Conservation (phyloP, 495 filamentous ascomycete genomes). For the Aspergillus ostianus region DNA sequence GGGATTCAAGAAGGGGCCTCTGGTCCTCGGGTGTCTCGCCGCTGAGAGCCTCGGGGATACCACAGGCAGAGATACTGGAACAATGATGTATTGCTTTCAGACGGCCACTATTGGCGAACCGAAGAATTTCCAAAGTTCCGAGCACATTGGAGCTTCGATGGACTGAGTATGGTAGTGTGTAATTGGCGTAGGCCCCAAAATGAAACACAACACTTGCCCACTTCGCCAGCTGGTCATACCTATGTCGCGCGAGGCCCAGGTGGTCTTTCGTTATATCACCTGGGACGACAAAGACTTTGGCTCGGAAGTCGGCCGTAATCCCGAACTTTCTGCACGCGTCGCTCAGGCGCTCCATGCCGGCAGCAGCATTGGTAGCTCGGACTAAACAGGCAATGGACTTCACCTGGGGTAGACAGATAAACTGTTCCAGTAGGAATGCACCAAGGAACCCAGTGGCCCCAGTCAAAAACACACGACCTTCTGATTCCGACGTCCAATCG, state of each 20-base stretch:
- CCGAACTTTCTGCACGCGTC: conserved; percentile 1
- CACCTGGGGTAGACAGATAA: conserved; percentile 8
- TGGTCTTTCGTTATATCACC: conserved; percentile 6
- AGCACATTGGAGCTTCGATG: conserved; percentile 18
- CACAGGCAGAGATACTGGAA: conserved; percentile 18
- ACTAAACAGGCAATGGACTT: conserved; percentile 14
- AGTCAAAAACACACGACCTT: conserved; percentile 17
- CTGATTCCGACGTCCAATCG: conserved; percentile 7
- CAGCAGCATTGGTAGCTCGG: background rate
- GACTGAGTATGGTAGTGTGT: conserved; percentile 14
- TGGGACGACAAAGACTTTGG: conserved; percentile 11
- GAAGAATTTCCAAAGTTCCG: conserved; percentile 8
- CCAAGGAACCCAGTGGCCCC: conserved; percentile 18
- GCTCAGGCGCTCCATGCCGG: conserved; percentile 1
- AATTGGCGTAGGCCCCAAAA: conserved; percentile 16
- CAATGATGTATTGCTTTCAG: conserved; percentile 18
- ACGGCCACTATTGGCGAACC: conserved; percentile 11
- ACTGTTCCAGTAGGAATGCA: conserved; percentile 6
- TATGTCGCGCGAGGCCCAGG: conserved; percentile 10
- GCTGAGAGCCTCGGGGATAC: conserved; percentile 2
- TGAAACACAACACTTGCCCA: conserved; percentile 22
- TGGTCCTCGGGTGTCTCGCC: conserved; percentile 13
- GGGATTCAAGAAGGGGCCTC: conserved; percentile 8
- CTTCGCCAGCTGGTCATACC: conserved; percentile 7
- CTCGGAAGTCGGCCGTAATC: background rate